phyloP scores from a whole-genome alignment of 2,329 filamentous ascomycete genomes.

The Exophiala calicioides region DNA sequence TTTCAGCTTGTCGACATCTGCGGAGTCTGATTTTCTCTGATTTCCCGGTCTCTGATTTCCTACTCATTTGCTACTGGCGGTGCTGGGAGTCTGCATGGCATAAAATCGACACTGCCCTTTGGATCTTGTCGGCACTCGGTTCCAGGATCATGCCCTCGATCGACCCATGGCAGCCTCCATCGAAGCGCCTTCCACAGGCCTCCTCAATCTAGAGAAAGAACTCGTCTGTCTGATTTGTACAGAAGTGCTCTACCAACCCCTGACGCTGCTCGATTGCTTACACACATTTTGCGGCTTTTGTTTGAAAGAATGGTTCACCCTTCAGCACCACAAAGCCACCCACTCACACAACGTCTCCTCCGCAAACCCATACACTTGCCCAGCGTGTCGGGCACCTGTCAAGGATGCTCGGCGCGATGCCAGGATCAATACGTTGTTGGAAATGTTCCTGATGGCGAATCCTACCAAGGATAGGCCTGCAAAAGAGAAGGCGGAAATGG shows the following conservation, averaged over 20 bases:
- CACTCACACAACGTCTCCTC: constrained; percentile 42
- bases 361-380: constrained; percentile 74
- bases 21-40: too few relatives aligned
- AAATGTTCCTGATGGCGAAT: constrained; percentile 81
- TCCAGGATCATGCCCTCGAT: constrained; percentile 1
- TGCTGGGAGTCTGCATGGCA: too few relatives aligned
- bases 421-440: constrained; percentile 82
- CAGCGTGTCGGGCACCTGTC: constrained; percentile 83
- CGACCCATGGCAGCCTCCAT: constrained; percentile 21
- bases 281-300: constrained; percentile 97
- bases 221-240: constrained; percentile 97
- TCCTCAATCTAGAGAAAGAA: constrained; percentile 82
- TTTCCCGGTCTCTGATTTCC: too few relatives aligned
- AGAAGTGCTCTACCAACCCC: constrained; percentile 85
- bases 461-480: constrained; percentile 70
- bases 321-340: constrained; percentile 64
- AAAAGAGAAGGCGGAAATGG: constrained; percentile 75
- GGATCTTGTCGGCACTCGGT: too few relatives aligned
- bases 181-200: constrained; percentile 33
- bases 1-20: too few relatives aligned
- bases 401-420: constrained; percentile 88
- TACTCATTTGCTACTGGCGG: too few relatives aligned
- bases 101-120: too few relatives aligned
- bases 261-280: constrained; percentile 88
- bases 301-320: constrained; percentile 92